A percentile compares a stretch with the other conserved stretches of the same genome.
Conservation (phyloP, 2,329 filamentous ascomycete species). For the Cercospora sp. region DNA sequence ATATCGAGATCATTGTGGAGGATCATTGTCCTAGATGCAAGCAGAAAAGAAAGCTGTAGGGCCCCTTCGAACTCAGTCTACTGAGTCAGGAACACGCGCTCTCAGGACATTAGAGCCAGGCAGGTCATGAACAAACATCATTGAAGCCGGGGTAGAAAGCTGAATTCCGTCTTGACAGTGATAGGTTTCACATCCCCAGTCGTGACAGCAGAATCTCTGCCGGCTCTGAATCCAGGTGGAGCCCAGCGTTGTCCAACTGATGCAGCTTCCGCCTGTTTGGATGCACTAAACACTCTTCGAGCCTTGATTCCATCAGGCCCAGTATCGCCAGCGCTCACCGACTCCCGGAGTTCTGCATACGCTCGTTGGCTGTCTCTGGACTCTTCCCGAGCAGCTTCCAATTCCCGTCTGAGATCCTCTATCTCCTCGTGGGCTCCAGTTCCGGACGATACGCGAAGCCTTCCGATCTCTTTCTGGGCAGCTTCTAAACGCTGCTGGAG, state of each 20-base stretch:
- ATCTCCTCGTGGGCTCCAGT: background rate
- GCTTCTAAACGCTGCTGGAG: conserved; percentile 4
- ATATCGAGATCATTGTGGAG: background rate
- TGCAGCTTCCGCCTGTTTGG: conserved; percentile 13
- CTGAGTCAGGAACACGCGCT: background rate
- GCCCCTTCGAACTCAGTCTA: background rate
- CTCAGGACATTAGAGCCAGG: background rate
- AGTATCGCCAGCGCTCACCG: background rate
- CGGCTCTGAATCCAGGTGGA: conserved; percentile 11
- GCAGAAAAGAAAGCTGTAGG: background rate
- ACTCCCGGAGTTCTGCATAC: background rate
- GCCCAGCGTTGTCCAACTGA: conserved; percentile 12
- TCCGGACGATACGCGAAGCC: background rate
- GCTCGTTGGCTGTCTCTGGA: background rate
- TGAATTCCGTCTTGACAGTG: conserved; percentile 9
- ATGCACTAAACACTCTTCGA: conserved; percentile 5
- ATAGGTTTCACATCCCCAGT: conserved; percentile 12
- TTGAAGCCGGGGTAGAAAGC: conserved; percentile 7
- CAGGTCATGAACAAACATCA: background rate
- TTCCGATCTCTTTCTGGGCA: conserved; percentile 8
- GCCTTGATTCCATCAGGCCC: background rate
- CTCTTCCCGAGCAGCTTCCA: background rate
- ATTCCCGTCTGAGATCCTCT: background rate
- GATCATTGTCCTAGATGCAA: no score
- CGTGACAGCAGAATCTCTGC: conserved; percentile 8